Base-by-base conservation (phyloP, 805 yeast genomes). In the Vanderwaltozyma yarrowii region DNA sequence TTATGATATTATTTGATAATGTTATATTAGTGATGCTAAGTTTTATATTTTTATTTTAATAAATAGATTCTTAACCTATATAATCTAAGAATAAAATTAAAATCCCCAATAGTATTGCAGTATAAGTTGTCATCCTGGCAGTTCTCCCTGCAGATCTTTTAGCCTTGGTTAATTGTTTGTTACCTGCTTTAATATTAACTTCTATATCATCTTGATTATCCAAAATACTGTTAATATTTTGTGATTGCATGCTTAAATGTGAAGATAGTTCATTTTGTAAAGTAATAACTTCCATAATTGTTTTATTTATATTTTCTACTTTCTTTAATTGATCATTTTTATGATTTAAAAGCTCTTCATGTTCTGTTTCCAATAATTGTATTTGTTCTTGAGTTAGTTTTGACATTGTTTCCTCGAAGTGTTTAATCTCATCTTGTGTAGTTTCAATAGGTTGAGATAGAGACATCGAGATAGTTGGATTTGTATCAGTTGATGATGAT, bases 231-330 rank as follows among this genome's bases (percentile, higher is more conserved):
- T 72, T 67, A 13, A 87, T 80, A 54, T 74, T 78, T 37, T 80
- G 80, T 5, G 80, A 75, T 59, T 87, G 96, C 1, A 74, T 58
- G 18, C 74, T 73, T 34, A 87, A 65, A 54, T 88, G 94, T 38
- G 78, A 66, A 11, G 84, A 70, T 38, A 87, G 65, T 51, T 84
- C 92, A 18, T 78, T 67, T 51, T 87, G 89, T 44, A 88, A 58
- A 38, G 78, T 73, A 1, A 87, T 71, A 31, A 88, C 79, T 51
- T 85, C 95, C 32, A 76, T 54, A 58, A 80, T 76, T 2, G 84
- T 72, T 20, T 64, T 64, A 49, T 79, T 80, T 26, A 81, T 65
- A 42, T 70, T 64, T 42, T 73, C 75, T 7, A 78, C 80, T 43
- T 77, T 75, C 30, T 71, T 64, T 20, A 80, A 49, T 43, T 80